These are phyloP conservation scores for Cladosporium sp. DNA, from an alignment of 2,329 filamentous ascomycete species.

Conservation along the genomic window DNA sequence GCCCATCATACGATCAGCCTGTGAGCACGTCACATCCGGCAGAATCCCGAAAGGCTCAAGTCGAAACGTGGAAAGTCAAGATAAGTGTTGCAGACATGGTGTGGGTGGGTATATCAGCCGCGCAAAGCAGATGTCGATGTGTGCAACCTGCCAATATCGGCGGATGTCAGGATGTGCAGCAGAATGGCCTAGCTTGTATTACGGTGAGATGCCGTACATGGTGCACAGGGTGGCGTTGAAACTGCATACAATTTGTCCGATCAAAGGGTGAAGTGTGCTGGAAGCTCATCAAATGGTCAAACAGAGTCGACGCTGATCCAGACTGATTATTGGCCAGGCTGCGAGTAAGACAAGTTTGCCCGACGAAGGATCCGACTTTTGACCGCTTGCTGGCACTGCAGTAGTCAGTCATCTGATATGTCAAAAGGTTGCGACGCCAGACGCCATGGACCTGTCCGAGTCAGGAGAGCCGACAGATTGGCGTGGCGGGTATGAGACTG, in stretches of 20 bases:
- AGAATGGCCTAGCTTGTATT: background rate
- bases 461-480: conserved; percentile 1
- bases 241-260: background rate
- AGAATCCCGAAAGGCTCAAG: background rate
- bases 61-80: background rate
- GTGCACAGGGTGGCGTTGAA: conserved; percentile 1
- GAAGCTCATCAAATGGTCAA: background rate
- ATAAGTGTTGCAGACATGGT: conserved; percentile 1
- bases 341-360: conserved; percentile 3
- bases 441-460: background rate
- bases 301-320: background rate
- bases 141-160: background rate
- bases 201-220: background rate
- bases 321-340: background rate
- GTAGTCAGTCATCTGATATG: conserved; percentile 6
- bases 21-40: background rate
- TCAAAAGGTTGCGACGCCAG: background rate
- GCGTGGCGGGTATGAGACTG: conserved; percentile 2
- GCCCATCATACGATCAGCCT: background rate
- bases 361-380: background rate
- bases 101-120: conserved; percentile 13
- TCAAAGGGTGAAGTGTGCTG: background rate
- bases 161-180: background rate
- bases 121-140: background rate
- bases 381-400: conserved; percentile 3